Evolutionary conservation across 441 rosid genomes (phyloP).

Genomic region (Brassica balearica): DNA sequence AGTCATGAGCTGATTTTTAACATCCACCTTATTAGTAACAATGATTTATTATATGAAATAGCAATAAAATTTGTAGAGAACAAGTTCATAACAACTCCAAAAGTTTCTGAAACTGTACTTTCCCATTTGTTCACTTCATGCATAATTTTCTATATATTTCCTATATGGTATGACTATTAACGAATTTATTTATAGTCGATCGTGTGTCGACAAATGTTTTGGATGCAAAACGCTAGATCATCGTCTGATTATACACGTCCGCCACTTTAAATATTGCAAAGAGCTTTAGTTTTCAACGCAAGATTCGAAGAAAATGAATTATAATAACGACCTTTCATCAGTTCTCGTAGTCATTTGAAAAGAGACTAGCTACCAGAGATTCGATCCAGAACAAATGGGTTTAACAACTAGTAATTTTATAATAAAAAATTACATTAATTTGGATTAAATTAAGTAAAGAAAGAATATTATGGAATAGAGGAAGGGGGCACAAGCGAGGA

Average conservation of each 20-base stretch:
- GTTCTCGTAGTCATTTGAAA: slow-evolving; percentile 31
- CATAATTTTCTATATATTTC: background rate
- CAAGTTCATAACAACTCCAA: background rate
- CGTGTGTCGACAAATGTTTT: slow-evolving; percentile 1
- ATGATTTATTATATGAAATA: background rate
- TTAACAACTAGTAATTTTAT: background rate
- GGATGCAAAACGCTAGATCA: slow-evolving; percentile 11
- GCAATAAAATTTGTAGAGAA: background rate
- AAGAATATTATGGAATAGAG: slow-evolving; percentile 33
- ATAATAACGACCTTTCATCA: slow-evolving; percentile 7
- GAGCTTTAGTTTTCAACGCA: background rate
- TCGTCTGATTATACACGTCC: slow-evolving; percentile 11
- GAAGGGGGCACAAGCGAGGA: slow-evolving; percentile 41
- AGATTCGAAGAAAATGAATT: slow-evolving; percentile 11
- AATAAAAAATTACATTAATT: background rate
- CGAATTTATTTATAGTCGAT: background rate
- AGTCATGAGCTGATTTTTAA: background rate
- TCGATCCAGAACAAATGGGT: slow-evolving; percentile 22
- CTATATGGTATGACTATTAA: background rate
- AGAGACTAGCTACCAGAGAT: slow-evolving; percentile 13
- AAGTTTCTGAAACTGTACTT: background rate
- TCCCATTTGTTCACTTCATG: background rate
- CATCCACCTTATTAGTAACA: background rate
- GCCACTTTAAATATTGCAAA: background rate
- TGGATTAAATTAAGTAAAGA: slow-evolving; percentile 17